Evolutionary conservation across 106 monocot species (phyloP).

Genomic region (Acorus calamus): DNA sequence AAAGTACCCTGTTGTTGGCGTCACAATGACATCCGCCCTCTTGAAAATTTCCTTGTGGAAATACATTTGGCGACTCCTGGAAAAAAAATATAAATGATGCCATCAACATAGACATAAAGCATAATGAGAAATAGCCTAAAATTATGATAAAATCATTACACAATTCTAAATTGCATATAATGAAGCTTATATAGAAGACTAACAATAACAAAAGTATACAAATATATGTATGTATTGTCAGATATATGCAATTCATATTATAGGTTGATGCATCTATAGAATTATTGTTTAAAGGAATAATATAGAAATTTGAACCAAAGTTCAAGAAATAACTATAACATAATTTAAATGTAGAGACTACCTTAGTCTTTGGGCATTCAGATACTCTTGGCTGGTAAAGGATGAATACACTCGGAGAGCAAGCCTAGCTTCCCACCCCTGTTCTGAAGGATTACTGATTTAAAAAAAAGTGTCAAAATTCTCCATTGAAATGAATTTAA

Average conservation of each 20-base stretch:
- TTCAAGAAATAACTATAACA: too few species aligned
- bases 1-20: conserved; percentile 80
- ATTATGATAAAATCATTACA: too few species aligned
- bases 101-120: neutral
- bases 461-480: neutral
- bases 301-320: too few species aligned
- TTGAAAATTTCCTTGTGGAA: conserved; percentile 73
- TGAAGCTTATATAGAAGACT: too few species aligned
- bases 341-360: conserved; percentile 2
- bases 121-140: neutral
- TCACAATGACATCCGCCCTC: conserved; percentile 74
- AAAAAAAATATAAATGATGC: neutral
- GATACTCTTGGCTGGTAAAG: conserved; percentile 64
- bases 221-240: too few species aligned
- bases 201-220: too few species aligned
- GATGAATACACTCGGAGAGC: conserved; percentile 58
- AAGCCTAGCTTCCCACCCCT: conserved; percentile 75
- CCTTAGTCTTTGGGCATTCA: conserved; percentile 86
- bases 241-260: too few species aligned
- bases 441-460: conserved; percentile 37
- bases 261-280: too few species aligned
- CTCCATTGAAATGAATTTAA: too few species aligned
- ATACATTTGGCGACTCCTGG: conserved; percentile 74
- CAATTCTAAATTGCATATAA: too few species aligned
- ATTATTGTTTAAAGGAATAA: too few species aligned